A percentile compares a stretch with the other conserved stretches of the same genome.
phyloP scores from a whole-genome alignment of 805 yeast genomes.

The Kazachstania taianensis region DNA sequence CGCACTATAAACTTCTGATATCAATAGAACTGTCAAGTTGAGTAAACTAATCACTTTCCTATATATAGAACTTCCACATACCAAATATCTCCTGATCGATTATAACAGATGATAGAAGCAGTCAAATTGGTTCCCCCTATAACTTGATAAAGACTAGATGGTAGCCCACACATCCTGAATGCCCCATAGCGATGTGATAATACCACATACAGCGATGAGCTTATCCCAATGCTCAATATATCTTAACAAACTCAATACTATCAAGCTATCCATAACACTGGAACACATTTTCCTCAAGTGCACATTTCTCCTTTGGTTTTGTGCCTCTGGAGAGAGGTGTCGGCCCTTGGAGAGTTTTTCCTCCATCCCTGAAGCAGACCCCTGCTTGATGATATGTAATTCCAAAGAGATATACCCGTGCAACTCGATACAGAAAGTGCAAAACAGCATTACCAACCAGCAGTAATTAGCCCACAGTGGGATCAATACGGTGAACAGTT shows the following conservation, averaged over 20 bases:
- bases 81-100: too few species aligned
- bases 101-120: too few species aligned
- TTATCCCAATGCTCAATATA: background rate
- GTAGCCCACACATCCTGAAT: background rate
- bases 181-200: background rate
- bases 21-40: too few species aligned
- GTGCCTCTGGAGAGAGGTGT: background rate
- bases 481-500: background rate
- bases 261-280: background rate
- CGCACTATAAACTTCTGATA: too few species aligned
- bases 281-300: background rate
- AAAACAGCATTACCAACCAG: slow-evolving; percentile 1
- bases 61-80: too few species aligned
- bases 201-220: slow-evolving; percentile 1
- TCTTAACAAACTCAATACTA: slow-evolving; percentile 1
- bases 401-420: too few species aligned
- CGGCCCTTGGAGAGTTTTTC: background rate
- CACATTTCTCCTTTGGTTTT: background rate
- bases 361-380: too few species aligned
- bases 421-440: background rate
- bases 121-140: too few species aligned
- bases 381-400: too few species aligned
- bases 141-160: too few species aligned
- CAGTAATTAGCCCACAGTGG: background rate
- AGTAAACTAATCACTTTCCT: too few species aligned